phyloP scores from a whole-genome alignment of 208 protist genomes.

The Novymonas esmeraldas region DNA sequence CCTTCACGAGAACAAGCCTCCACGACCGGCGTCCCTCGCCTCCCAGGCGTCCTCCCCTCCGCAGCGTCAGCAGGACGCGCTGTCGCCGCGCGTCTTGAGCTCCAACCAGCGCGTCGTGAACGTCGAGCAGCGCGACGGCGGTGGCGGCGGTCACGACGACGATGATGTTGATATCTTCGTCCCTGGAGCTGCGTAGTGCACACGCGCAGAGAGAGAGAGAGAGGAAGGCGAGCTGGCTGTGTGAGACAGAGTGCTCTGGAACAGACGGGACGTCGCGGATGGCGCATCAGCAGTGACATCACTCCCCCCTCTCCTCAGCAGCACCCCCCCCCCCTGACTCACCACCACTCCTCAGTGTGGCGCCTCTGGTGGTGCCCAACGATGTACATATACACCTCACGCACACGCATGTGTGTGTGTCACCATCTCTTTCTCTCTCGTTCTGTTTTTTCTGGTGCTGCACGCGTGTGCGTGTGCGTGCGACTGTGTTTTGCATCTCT shows the following conservation, averaged over 20 bases:
- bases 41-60: background rate
- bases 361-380: too few species aligned
- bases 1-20: slow-evolving; percentile 7
- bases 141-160: slow-evolving; percentile 8
- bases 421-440: too few species aligned
- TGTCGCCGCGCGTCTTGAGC: slow-evolving; percentile 24
- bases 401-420: too few species aligned
- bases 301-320: too few species aligned
- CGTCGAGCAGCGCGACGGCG: background rate
- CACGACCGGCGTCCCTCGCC: background rate
- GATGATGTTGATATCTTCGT: slow-evolving; percentile 26
- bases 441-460: too few species aligned
- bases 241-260: background rate
- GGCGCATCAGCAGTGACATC: too few species aligned
- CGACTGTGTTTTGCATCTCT: too few species aligned
- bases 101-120: slow-evolving; percentile 25
- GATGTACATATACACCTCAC: too few species aligned
- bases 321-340: too few species aligned
- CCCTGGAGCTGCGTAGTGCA: background rate
- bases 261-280: too few species aligned
- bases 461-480: too few species aligned
- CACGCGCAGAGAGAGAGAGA: background rate
- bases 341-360: too few species aligned
- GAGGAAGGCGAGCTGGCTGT: background rate
- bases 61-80: background rate